phyloP scores from a whole-genome alignment of 2,329 filamentous ascomycete genomes.

The Arthrobotrys conoides region DNA sequence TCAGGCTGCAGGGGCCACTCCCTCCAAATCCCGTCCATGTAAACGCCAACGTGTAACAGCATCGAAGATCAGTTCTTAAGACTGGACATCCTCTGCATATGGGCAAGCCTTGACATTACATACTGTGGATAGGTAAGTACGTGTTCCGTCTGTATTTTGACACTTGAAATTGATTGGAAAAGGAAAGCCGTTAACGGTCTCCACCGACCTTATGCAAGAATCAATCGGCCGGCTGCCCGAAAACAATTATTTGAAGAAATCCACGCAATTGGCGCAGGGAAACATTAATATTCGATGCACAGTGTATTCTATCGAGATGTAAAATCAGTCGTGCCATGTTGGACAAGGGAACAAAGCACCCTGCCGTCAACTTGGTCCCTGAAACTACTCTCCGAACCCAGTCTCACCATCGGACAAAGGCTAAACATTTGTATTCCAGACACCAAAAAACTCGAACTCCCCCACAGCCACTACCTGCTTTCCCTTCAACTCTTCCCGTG shows the following conservation, averaged over 20 bases:
- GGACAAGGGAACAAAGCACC: constrained; percentile 17
- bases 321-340: neutral
- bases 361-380: constrained; percentile 14
- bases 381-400: constrained; percentile 7
- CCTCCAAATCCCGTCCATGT: constrained; percentile 28
- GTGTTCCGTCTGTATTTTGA: no score
- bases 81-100: neutral
- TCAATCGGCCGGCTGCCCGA: constrained; percentile 1
- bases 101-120: neutral
- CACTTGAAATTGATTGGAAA: neutral
- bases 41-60: constrained; percentile 56
- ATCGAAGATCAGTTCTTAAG: constrained; percentile 19
- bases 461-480: constrained; percentile 21
- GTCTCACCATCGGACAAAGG: constrained; percentile 53
- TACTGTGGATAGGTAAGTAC: no score
- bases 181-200: neutral
- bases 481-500: neutral
- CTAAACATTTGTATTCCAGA: constrained; percentile 30
- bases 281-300: neutral
- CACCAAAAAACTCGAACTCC: neutral
- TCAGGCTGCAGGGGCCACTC: constrained; percentile 42
- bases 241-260: neutral
- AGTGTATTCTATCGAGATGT: neutral
- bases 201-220: neutral
- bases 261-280: constrained; percentile 9